These are phyloP conservation scores for Xylaria flabelliformis DNA, from an alignment of 495 filamentous ascomycete genomes.

Conservation along the genomic window DNA sequence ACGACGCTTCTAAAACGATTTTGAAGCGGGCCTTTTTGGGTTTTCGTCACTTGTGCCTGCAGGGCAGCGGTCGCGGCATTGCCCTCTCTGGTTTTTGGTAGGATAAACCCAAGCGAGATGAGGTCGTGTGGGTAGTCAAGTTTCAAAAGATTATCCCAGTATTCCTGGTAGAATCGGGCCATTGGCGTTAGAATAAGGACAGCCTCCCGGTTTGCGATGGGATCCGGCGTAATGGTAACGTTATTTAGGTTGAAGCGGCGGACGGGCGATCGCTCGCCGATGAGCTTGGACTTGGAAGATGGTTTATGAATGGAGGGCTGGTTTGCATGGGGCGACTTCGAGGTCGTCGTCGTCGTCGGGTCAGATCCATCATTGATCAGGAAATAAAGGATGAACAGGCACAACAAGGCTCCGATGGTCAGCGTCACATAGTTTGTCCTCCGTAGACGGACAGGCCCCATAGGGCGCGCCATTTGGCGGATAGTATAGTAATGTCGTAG, in stretches of 20 bases:
- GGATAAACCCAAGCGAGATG: constrained; percentile 94
- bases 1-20: constrained; percentile 89
- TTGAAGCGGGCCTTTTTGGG: constrained; percentile 78
- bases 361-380: constrained; percentile 36
- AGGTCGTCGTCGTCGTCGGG: constrained; percentile 48
- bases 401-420: constrained; percentile 54
- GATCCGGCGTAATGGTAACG: constrained; percentile 77
- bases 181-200: constrained; percentile 93
- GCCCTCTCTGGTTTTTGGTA: constrained; percentile 88
- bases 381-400: constrained; percentile 62
- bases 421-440: constrained; percentile 61
- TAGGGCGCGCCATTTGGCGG: constrained; percentile 56
- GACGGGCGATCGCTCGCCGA: constrained; percentile 78
- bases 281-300: constrained; percentile 66
- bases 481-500: constrained; percentile 29
- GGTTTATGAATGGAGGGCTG: constrained; percentile 81
- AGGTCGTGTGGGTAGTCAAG: constrained; percentile 91
- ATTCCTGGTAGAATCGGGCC: constrained; percentile 87
- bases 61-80: constrained; percentile 80
- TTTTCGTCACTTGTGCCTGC: constrained; percentile 82
- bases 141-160: constrained; percentile 93
- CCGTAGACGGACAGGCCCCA: constrained; percentile 63
- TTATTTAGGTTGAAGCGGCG: constrained; percentile 94
- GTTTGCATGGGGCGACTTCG: constrained; percentile 63
- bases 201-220: constrained; percentile 79